Evolutionary conservation across 1,284 basidiomycete species (phyloP), one percentile per base, ranked within the genome.

Genomic region (Boletellus sp.): DNA sequence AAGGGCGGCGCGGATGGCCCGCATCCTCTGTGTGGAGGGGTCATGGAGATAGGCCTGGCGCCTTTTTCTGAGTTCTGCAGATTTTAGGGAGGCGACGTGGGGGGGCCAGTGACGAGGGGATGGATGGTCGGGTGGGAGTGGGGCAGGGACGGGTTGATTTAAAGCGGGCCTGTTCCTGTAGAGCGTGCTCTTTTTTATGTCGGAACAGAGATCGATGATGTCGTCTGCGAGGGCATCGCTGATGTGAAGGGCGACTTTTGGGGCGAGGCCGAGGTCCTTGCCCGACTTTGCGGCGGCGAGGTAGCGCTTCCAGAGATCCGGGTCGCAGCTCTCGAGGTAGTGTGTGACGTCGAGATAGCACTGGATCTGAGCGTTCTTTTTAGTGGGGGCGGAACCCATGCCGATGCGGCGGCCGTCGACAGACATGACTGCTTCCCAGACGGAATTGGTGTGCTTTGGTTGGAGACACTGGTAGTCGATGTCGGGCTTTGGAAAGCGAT

Each of bases 261-360:
- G 86, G 0, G 85, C 87, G 59, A 86, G 70, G 15, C 86, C 85
- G 43, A 88, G 73, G 51, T 86, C 83, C 53, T 80, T 79, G n/a
- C 87, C 87, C 2, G 77, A 74, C 61, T 79, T 79, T 28, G 75
- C 75, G 5, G 83, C 84, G 50, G 74, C 69, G 5, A 80, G 63
- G 66, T 89, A 97, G 21, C 80, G 74, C 53, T 77, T 74, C 93
- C 94, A 98, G 19, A 97, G 76, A 2, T 77, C 77, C 0, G 80
- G 77, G 68, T 97, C 94, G 63, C 89, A 93, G 53, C 76, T 78
- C 62, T 94, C 91, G 56, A 98, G 79, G 69, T 96, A 95, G 45
- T 84, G 78, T 1, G 88, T 85, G 49, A 94, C 91, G 65, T 97
- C 94, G 53, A 97, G 80, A 67, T 91, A 96, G 66, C 89, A 92